A percentile compares a stretch with the other conserved stretches of the same genome.
Evolutionary conservation across 768 basidiomycete species (phyloP).

Genomic region (Trametes cingulata): DNA sequence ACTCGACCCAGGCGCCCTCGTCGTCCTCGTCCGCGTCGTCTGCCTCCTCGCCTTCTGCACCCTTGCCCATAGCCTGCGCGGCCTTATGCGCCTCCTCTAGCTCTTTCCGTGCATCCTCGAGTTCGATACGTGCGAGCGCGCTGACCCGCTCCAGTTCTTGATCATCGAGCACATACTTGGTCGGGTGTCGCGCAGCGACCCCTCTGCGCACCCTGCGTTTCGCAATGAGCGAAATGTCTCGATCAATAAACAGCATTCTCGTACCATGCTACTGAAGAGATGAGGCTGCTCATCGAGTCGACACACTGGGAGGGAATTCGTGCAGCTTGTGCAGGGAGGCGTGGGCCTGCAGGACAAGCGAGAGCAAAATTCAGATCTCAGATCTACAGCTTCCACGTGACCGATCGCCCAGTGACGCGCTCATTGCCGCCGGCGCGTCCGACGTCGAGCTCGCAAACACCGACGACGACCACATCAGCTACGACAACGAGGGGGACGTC

Average conservation of each 20-base stretch:
- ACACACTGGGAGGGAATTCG: constrained; percentile 45
- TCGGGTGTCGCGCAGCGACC: constrained; percentile 69
- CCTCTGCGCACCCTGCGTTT: constrained; percentile 87
- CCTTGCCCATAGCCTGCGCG: constrained; percentile 67
- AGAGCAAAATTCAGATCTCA: constrained; percentile 11
- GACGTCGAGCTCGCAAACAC: constrained; percentile 31
- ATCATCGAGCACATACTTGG: constrained; percentile 89
- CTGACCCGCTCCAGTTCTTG: constrained; percentile 89
- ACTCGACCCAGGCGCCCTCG: constrained; percentile 84
- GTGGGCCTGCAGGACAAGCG: constrained; percentile 39
- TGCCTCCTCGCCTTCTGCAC: constrained; percentile 64
- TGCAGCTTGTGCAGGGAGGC: neutral
- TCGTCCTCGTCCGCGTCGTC: constrained; percentile 55
- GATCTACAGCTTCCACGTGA: constrained; percentile 36
- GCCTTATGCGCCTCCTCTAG: constrained; percentile 80
- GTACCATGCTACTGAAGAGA: constrained; percentile 68
- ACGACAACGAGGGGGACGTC: constrained; percentile 41
- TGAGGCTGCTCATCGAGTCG: constrained; percentile 65
- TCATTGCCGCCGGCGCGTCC: constrained; percentile 19
- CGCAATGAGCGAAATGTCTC: too few relatives aligned
- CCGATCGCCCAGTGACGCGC: constrained; percentile 63
- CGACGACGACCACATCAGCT: constrained; percentile 53
- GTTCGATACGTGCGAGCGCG: constrained; percentile 79
- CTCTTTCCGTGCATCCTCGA: constrained; percentile 88
- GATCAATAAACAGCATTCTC: too few relatives aligned